A percentile compares a stretch with the other conserved stretches of the same genome.
These are phyloP conservation scores for Candolleomyces aberdarensis DNA, from an alignment of 768 basidiomycete species.

Conservation along the genomic window DNA sequence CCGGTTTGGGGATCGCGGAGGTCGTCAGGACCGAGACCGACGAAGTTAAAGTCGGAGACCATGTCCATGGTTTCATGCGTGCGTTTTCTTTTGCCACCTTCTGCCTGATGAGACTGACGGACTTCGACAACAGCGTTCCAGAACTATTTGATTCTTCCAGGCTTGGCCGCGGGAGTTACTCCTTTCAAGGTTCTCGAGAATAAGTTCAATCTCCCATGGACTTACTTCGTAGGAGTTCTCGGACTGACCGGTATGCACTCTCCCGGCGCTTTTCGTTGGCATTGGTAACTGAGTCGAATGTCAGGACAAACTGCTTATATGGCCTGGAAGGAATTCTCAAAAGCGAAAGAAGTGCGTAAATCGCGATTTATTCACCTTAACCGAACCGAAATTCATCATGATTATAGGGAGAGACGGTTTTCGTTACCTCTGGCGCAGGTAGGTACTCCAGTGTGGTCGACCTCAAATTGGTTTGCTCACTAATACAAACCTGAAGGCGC, in stretches of 20 bases:
- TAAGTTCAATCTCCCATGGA: conserved; percentile 45
- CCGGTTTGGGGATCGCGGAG: no score
- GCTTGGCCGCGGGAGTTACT: conserved; percentile 12
- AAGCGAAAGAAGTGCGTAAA: conserved; percentile 31
- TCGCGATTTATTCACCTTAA: background rate
- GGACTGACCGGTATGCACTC: conserved; percentile 49
- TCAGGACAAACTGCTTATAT: conserved; percentile 37
- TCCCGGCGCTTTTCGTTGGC: background rate
- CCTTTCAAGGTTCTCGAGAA: conserved; percentile 32
- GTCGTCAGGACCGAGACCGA: no score
- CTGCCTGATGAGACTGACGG: no score
- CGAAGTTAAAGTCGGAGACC: no score
- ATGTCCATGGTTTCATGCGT: no score
- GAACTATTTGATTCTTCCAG: conserved; percentile 33
- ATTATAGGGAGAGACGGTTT: conserved; percentile 37
- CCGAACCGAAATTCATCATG: background rate
- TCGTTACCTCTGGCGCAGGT: conserved; percentile 40
- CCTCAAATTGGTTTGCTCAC: background rate
- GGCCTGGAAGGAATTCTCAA: conserved; percentile 39
- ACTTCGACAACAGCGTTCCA: conserved; percentile 1
- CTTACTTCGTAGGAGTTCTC: conserved; percentile 43
- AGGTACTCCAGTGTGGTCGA: background rate
- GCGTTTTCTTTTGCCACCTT: no score
- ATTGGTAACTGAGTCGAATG: no score
- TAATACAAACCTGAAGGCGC: background rate